A percentile compares a stretch with the other conserved stretches of the same genome.
Conservation (phyloP, 805 yeast genomes). For the Kuraishia cidri region DNA sequence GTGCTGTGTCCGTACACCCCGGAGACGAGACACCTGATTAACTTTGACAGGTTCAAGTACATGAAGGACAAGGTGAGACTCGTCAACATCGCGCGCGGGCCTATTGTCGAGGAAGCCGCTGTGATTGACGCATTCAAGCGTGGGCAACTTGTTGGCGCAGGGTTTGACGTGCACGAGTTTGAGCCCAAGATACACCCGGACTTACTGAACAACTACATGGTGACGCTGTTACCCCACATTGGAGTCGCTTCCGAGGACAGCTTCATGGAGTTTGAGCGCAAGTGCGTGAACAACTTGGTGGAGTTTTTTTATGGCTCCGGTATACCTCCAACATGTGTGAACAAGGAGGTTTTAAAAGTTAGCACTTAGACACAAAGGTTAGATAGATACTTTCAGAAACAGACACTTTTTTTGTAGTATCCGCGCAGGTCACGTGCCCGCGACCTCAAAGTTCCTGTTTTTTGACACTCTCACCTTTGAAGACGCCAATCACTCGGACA, state of each 20-base stretch:
- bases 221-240: constrained; percentile 26
- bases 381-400: too few species aligned
- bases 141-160: constrained; percentile 31
- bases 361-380: too few species aligned
- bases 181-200: constrained; percentile 26
- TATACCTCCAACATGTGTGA: constrained; percentile 20
- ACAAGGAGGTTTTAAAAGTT: constrained; percentile 9
- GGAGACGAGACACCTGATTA: constrained; percentile 27
- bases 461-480: too few species aligned
- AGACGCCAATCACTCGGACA: too few species aligned
- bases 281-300: constrained; percentile 25
- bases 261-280: constrained; percentile 25
- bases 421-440: too few species aligned
- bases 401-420: too few species aligned
- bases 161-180: constrained; percentile 32
- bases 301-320: constrained; percentile 24
- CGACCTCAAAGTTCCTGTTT: too few species aligned
- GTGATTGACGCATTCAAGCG: constrained; percentile 27
- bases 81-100: constrained; percentile 30
- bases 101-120: constrained; percentile 28
- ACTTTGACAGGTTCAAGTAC: constrained; percentile 18
- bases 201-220: constrained; percentile 21
- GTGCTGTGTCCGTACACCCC: constrained; percentile 28
- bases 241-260: constrained; percentile 26
- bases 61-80: constrained; percentile 17